These are phyloP conservation scores for Leccinum griseonigrum DNA, from an alignment of 1,284 basidiomycete species.

Conservation along the genomic window DNA sequence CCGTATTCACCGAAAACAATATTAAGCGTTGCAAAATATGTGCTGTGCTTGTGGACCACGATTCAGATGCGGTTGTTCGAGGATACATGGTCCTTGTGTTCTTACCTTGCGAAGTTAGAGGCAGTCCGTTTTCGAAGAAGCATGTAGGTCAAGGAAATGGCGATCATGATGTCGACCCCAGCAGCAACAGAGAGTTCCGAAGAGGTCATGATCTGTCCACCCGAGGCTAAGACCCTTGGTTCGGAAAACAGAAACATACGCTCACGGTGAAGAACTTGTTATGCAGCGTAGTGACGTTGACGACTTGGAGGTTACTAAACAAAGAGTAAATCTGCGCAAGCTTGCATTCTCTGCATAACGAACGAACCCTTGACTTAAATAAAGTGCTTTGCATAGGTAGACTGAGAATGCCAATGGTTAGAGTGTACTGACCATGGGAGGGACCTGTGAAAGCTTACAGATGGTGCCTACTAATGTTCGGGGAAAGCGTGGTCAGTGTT, in stretches of 20 bases:
- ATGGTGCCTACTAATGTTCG: neutral
- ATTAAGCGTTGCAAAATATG: conserved; percentile 9
- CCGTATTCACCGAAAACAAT: conserved; percentile 12
- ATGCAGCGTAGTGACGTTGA: neutral
- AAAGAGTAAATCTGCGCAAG: neutral
- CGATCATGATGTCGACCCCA: conserved; percentile 9
- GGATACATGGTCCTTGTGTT: neutral
- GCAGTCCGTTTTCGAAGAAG: conserved; percentile 4
- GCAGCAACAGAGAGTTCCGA: neutral
- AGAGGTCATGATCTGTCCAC: neutral
- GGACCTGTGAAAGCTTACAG: neutral
- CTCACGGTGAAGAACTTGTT: neutral
- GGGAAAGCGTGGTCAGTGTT: neutral
- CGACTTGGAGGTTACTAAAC: neutral
- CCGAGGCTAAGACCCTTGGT: neutral
- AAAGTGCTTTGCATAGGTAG: neutral
- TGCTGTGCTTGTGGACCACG: conserved; percentile 1
- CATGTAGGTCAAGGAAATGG: conserved; percentile 1
- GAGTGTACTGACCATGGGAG: too few species aligned
- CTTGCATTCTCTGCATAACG: neutral
- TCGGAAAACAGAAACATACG: neutral
- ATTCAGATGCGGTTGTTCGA: neutral
- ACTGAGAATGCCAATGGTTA: neutral
- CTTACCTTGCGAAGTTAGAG: neutral
- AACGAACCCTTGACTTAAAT: neutral